Conservation (phyloP, 108 stramenopile genomes). For the Bacterosira constricta region DNA sequence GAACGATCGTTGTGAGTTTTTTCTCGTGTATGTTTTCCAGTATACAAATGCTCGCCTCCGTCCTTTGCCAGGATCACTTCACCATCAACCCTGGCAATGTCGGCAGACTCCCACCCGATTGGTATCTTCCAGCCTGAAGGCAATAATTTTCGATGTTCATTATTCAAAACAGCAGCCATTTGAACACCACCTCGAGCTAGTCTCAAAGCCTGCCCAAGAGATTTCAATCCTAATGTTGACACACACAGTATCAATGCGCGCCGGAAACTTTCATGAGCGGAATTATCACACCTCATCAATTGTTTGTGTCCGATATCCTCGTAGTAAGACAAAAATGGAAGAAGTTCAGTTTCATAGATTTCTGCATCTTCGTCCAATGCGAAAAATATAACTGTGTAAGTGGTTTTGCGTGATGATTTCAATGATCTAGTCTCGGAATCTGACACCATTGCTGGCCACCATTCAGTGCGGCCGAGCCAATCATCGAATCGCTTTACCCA, state of each 20-base stretch:
- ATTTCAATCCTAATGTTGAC: slow-evolving; percentile 35
- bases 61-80: slow-evolving; percentile 33
- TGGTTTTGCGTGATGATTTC: slow-evolving; percentile 2
- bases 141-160: neutral
- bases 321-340: slow-evolving; percentile 41
- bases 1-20: neutral
- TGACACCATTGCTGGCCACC: slow-evolving; percentile 49
- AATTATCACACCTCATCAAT: neutral
- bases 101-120: slow-evolving; percentile 42
- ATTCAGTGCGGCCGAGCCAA: slow-evolving; percentile 22
- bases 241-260: slow-evolving; percentile 21
- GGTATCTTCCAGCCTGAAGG: slow-evolving; percentile 28
- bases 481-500: slow-evolving; percentile 46
- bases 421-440: too few species aligned
- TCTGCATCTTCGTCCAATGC: slow-evolving; percentile 3
- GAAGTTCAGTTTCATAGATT: slow-evolving; percentile 7
- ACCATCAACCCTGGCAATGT: slow-evolving; percentile 33
- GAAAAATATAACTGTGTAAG: slow-evolving; percentile 34
- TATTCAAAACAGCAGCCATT: slow-evolving; percentile 2
- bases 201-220: slow-evolving; percentile 37
- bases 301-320: slow-evolving; percentile 38
- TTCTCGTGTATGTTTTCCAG: neutral
- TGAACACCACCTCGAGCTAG: slow-evolving; percentile 23
- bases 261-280: slow-evolving; percentile 14
- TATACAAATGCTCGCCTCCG: neutral